phyloP scores from a whole-genome alignment of 1,284 basidiomycete genomes.

The Ustilago nuda region DNA sequence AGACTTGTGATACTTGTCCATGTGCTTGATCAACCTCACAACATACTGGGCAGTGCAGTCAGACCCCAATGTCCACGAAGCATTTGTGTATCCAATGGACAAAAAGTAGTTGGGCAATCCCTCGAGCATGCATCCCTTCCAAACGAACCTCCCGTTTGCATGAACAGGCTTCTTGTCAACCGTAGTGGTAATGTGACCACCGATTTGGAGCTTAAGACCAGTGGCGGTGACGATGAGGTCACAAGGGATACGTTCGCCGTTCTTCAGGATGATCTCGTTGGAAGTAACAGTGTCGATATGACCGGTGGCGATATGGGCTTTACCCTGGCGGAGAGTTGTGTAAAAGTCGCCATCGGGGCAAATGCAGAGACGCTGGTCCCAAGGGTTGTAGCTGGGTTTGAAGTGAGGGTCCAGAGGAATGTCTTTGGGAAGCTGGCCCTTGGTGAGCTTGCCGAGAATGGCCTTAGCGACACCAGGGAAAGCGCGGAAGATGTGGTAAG shows the following conservation, averaged over 20 bases:
- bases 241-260: slow-evolving; percentile 60
- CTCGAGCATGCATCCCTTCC: slow-evolving; percentile 66
- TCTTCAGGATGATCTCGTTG: slow-evolving; percentile 60
- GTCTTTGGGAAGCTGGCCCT: slow-evolving; percentile 54
- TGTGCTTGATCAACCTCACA: slow-evolving; percentile 54
- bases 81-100: slow-evolving; percentile 67
- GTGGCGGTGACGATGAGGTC: slow-evolving; percentile 69
- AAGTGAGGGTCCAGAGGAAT: slow-evolving; percentile 69
- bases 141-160: slow-evolving; percentile 54
- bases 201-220: slow-evolving; percentile 63
- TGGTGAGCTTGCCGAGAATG: slow-evolving; percentile 47
- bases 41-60: slow-evolving; percentile 63
- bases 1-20: slow-evolving; percentile 54
- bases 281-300: slow-evolving; percentile 63
- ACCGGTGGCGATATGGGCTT: slow-evolving; percentile 66
- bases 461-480: slow-evolving; percentile 59
- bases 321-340: slow-evolving; percentile 60
- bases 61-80: slow-evolving; percentile 67
- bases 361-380: slow-evolving; percentile 69
- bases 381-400: slow-evolving; percentile 67
- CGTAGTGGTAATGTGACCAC: slow-evolving; percentile 52
- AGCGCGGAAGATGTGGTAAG: slow-evolving; percentile 62
- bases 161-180: slow-evolving; percentile 59
- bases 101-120: slow-evolving; percentile 63
- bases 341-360: slow-evolving; percentile 69